Conservation (phyloP, 192 early-diverging fungal species). For the Tieghemiomyces parasiticus region DNA sequence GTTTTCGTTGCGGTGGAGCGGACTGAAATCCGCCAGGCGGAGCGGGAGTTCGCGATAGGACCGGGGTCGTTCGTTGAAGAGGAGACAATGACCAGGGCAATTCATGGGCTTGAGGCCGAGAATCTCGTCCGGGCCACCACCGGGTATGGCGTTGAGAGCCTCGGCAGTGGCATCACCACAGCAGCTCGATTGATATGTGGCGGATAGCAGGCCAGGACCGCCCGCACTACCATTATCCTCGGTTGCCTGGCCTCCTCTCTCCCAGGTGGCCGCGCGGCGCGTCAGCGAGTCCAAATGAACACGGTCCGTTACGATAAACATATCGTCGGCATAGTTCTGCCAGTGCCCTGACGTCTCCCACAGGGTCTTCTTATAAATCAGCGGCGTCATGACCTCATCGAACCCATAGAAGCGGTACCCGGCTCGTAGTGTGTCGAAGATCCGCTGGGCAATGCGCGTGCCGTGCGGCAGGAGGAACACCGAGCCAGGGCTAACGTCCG, state of each 20-base stretch:
- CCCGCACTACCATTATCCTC: background rate
- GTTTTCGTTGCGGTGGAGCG: conserved; percentile 85
- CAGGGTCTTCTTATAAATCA: conserved; percentile 81
- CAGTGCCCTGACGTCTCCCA: conserved; percentile 93
- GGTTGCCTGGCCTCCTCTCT: no score
- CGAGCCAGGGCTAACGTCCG: conserved; percentile 44
- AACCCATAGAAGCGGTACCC: conserved; percentile 68
- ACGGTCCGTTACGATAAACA: conserved; percentile 51
- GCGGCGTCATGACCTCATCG: conserved; percentile 81
- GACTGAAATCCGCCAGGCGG: conserved; percentile 83
- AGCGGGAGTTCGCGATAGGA: conserved; percentile 85
- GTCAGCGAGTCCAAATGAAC: background rate
- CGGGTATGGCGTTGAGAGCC: no score
- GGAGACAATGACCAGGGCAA: conserved; percentile 90
- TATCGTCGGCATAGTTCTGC: conserved; percentile 91
- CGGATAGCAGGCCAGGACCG: background rate
- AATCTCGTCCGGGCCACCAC: conserved; percentile 41
- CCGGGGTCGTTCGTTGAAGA: conserved; percentile 62
- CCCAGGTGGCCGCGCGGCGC: no score
- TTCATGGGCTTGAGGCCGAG: conserved; percentile 97
- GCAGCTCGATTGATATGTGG: background rate
- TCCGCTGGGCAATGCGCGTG: conserved; percentile 62
- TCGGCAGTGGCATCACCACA: conserved; percentile 4
- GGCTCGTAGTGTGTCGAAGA: conserved; percentile 55
- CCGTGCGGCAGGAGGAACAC: conserved; percentile 63